Conservation (phyloP, 2,329 filamentous ascomycete genomes). For the Fusarium sp. region DNA sequence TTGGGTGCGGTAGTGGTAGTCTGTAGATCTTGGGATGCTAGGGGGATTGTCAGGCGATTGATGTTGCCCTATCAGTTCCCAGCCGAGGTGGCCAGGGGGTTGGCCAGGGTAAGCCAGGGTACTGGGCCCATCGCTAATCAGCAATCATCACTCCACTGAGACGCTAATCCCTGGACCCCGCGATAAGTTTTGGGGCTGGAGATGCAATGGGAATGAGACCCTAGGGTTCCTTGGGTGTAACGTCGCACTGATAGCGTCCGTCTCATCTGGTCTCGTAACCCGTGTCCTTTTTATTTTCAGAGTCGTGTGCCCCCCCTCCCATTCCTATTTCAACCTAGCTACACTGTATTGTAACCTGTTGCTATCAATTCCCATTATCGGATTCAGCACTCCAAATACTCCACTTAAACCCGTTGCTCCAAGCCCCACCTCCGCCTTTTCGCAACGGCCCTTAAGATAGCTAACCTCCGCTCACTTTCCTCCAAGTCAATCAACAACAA, state of each 20-base stretch:
- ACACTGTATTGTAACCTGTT: too few relatives aligned
- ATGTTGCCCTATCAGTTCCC: constrained; percentile 6
- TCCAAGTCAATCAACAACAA: background rate
- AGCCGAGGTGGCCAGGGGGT: too few relatives aligned
- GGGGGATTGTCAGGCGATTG: too few relatives aligned
- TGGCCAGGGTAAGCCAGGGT: background rate
- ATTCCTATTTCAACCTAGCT: background rate
- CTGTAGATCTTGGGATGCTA: background rate
- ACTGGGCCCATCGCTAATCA: constrained; percentile 17
- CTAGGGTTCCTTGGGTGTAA: background rate
- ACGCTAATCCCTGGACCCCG: constrained; percentile 15
- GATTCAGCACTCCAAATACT: too few relatives aligned
- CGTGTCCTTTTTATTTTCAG: constrained; percentile 21
- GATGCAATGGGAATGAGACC: background rate
- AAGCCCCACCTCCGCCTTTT: constrained; percentile 15
- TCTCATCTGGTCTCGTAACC: background rate
- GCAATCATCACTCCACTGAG: too few relatives aligned
- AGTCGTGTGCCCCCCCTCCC: constrained; percentile 20
- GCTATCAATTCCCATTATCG: constrained; percentile 2
- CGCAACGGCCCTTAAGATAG: constrained; percentile 27
- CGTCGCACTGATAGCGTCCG: constrained; percentile 27
- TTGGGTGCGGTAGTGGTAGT: background rate
- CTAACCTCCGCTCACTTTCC: constrained; percentile 4
- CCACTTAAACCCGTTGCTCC: background rate
- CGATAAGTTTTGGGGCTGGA: constrained; percentile 14